Conservation (phyloP, 2,329 filamentous ascomycete species). For the Botrytis sinoallii region DNA sequence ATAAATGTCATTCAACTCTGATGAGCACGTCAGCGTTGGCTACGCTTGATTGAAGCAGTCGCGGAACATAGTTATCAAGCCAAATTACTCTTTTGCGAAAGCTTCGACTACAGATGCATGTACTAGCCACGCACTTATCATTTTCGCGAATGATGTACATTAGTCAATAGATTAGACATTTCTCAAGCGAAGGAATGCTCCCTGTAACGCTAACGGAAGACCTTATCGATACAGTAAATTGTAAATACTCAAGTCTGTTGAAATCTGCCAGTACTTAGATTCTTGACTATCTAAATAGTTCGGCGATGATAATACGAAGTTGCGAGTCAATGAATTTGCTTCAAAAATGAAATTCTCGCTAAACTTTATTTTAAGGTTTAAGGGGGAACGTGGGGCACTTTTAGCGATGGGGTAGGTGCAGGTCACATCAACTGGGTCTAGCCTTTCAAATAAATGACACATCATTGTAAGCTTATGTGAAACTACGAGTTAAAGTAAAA, state of each 20-base stretch:
- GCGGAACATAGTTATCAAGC: background rate
- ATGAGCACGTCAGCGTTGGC: background rate
- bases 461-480: background rate
- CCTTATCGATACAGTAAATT: background rate
- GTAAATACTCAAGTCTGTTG: background rate
- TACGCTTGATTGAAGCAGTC: background rate
- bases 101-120: background rate
- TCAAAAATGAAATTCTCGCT: background rate
- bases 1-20: background rate
- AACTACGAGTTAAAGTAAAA: background rate
- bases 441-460: background rate
- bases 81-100: accelerated
- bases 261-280: background rate
- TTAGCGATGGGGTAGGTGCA: background rate
- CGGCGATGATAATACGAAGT: background rate
- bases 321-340: background rate
- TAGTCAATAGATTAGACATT: background rate
- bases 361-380: background rate
- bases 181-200: background rate
- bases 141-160: background rate
- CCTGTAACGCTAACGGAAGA: background rate
- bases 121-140: background rate
- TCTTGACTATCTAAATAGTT: accelerated
- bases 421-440: background rate
- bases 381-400: background rate